Evolutionary conservation across 2,329 filamentous ascomycete species (phyloP).

Genomic region (Colletotrichum acutatum): DNA sequence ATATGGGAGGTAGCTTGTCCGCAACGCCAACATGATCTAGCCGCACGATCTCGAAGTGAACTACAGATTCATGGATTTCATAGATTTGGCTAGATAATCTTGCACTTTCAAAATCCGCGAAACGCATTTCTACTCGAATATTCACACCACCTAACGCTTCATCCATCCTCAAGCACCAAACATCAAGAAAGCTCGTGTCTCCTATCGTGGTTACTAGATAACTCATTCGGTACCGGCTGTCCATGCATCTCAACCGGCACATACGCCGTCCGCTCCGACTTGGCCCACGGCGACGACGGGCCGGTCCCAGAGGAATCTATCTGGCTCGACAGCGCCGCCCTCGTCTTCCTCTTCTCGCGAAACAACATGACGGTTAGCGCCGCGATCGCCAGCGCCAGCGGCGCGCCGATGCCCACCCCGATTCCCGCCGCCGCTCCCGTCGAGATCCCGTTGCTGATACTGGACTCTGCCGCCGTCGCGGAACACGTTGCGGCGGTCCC

Average conservation of each 20-base stretch:
- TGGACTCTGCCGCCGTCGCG: neutral
- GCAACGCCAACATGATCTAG: too few species aligned
- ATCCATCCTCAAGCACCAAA: too few species aligned
- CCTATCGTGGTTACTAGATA: neutral
- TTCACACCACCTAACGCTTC: neutral
- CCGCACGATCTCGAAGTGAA: too few species aligned
- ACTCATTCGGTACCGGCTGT: neutral
- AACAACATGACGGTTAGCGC: constrained; percentile 24
- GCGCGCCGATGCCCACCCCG: constrained; percentile 23
- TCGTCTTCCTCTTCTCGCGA: constrained; percentile 28
- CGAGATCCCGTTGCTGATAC: constrained; percentile 3
- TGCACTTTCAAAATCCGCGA: neutral
- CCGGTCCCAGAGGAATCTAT: neutral
- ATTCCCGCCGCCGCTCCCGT: constrained; percentile 25
- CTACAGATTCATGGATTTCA: neutral
- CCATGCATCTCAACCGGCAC: neutral
- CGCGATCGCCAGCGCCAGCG: constrained; percentile 16
- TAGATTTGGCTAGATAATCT: neutral
- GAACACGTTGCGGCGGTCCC: neutral
- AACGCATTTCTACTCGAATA: neutral
- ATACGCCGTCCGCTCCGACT: neutral
- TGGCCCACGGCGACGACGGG: neutral
- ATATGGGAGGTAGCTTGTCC: too few species aligned
- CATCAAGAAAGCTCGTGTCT: constrained; percentile 20
- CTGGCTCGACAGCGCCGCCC: neutral